phyloP scores from a whole-genome alignment of 345 rosid genomes.

The Physaria fendleri region DNA sequence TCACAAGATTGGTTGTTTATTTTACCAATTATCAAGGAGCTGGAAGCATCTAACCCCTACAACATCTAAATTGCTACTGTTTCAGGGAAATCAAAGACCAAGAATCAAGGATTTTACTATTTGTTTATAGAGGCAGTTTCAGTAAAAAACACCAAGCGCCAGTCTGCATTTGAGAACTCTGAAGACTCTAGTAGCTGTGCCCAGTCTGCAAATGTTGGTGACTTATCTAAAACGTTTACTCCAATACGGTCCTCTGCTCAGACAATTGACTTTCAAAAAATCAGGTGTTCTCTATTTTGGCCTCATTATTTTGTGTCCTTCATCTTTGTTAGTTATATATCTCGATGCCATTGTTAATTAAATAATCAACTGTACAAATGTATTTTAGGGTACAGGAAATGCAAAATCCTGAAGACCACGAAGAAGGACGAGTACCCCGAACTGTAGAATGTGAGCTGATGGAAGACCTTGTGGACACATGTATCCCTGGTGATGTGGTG shows the following conservation, averaged over 20 bases:
- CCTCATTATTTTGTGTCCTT: not conserved
- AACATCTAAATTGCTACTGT: constrained; percentile 7
- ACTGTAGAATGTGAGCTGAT: constrained; percentile 93
- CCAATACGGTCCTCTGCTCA: constrained; percentile 76
- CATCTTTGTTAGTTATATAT: not conserved
- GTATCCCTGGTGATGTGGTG: constrained; percentile 98
- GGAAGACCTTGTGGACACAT: constrained; percentile 82
- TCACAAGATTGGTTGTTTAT: not conserved
- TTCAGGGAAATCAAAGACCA: constrained; percentile 84
- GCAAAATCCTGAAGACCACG: constrained; percentile 72
- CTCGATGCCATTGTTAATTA: constrained; percentile 1
- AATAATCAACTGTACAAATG: constrained; percentile 4
- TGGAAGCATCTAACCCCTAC: not conserved
- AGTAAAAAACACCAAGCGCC: constrained; percentile 68
- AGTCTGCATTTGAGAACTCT: constrained; percentile 48
- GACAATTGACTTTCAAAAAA: constrained; percentile 87
- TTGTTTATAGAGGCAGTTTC: constrained; percentile 87
- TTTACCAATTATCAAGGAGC: not conserved
- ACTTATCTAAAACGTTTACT: constrained; percentile 58
- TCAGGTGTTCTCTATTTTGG: constrained; percentile 43
- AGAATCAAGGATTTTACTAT: constrained; percentile 88
- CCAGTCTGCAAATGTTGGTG: constrained; percentile 51
- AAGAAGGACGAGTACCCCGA: constrained; percentile 97
- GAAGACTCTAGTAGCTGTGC: constrained; percentile 41
- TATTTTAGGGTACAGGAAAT: constrained; percentile 69